Evolutionary conservation across 768 basidiomycete species (phyloP).

Genomic region (Saitozyma podzolica): DNA sequence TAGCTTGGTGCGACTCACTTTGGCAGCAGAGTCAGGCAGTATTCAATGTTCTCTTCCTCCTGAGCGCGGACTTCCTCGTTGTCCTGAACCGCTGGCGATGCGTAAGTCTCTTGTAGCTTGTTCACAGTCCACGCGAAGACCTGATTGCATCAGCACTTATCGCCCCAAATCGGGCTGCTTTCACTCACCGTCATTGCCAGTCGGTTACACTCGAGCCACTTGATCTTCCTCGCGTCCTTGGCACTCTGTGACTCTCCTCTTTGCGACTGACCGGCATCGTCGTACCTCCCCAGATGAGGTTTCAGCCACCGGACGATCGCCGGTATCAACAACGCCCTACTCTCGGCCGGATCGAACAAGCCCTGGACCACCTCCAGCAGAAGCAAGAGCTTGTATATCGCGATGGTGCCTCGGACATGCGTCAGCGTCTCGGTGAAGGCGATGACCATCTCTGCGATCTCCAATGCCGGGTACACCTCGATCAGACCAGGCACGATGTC

Average conservation of each 20-base stretch:
- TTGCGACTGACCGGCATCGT: conserved; percentile 67
- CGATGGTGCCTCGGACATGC: conserved; percentile 76
- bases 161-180: conserved; percentile 56
- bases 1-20: conserved; percentile 59
- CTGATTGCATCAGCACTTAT: conserved; percentile 8
- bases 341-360: conserved; percentile 77
- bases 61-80: conserved; percentile 67
- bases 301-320: conserved; percentile 91
- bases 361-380: conserved; percentile 87
- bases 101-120: conserved; percentile 77
- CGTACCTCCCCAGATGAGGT: conserved; percentile 87
- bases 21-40: conserved; percentile 75
- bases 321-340: conserved; percentile 77
- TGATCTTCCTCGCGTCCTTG: conserved; percentile 72
- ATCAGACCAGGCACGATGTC: conserved; percentile 84
- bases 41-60: conserved; percentile 91
- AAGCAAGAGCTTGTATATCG: conserved; percentile 91
- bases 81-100: conserved; percentile 64
- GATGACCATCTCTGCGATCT: conserved; percentile 82
- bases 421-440: conserved; percentile 82
- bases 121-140: conserved; percentile 67
- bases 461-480: conserved; percentile 74
- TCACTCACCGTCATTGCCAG: conserved; percentile 78
- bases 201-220: conserved; percentile 87
- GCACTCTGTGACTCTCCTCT: conserved; percentile 59